A percentile compares a stretch with the other conserved stretches of the same genome.
Evolutionary conservation across 768 basidiomycete genomes (phyloP).

Genomic region (Multifurca ochricompacta): DNA sequence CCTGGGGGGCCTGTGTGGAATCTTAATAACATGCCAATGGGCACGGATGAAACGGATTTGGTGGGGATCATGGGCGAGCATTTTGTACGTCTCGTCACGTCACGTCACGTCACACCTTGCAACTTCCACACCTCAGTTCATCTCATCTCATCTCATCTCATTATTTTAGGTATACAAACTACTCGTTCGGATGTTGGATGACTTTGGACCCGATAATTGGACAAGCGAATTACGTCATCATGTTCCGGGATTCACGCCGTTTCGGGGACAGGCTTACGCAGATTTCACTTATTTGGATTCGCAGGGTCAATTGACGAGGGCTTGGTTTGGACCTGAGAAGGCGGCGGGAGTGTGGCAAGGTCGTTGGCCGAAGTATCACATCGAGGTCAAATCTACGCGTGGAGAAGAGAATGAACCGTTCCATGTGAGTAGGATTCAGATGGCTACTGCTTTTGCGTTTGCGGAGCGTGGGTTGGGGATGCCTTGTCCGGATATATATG

Average conservation of each 20-base stretch:
- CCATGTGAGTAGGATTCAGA: conserved; percentile 23
- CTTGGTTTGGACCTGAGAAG: conserved; percentile 17
- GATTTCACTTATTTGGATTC: conserved; percentile 25
- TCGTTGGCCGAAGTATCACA: conserved; percentile 24
- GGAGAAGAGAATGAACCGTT: conserved; percentile 19
- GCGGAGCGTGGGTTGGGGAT: too few species aligned
- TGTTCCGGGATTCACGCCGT: conserved; percentile 19
- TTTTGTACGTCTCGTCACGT: conserved; percentile 19
- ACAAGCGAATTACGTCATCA: conserved; percentile 24
- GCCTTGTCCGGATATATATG: conserved; percentile 4
- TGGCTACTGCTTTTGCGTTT: conserved; percentile 15
- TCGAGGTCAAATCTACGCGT: conserved; percentile 27
- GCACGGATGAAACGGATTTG: conserved; percentile 7
- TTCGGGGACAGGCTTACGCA: conserved; percentile 14
- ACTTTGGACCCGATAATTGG: conserved; percentile 25
- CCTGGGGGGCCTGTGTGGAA: neutral
- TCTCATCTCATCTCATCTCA: too few species aligned
- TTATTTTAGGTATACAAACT: conserved; percentile 16
- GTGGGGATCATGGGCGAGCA: conserved; percentile 22
- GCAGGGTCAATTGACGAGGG: conserved; percentile 21
- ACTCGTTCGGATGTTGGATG: conserved; percentile 11
- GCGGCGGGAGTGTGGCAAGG: conserved; percentile 18
- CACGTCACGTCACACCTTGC: too few species aligned
- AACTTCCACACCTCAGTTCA: neutral
- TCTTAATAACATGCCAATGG: neutral